These are phyloP conservation scores for Aureobasidium pullulans DNA, from an alignment of 2,329 filamentous ascomycete species.

Conservation along the genomic window DNA sequence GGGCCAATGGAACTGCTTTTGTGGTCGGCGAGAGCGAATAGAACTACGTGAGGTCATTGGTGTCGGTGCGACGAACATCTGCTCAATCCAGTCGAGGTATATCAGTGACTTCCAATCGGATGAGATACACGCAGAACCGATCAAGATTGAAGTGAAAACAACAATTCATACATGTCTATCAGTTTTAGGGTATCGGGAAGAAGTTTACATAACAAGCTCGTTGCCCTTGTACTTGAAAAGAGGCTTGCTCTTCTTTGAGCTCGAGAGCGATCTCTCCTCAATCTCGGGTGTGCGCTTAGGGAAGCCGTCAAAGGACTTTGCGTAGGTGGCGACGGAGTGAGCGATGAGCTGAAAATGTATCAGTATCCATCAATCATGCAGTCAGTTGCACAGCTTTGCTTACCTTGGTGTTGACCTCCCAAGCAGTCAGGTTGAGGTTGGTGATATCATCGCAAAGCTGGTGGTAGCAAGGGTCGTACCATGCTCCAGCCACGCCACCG, in stretches of 20 bases:
- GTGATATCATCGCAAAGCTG: slow-evolving; percentile 43
- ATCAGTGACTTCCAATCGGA: too few relatives aligned
- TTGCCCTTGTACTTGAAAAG: slow-evolving; percentile 1
- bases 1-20: too few relatives aligned
- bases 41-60: too few relatives aligned
- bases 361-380: too few relatives aligned
- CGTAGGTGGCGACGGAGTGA: slow-evolving; percentile 61
- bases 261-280: neutral
- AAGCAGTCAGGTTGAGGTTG: slow-evolving; percentile 49
- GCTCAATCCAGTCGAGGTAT: too few relatives aligned
- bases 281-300: neutral
- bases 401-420: slow-evolving; percentile 47
- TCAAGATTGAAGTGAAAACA: neutral
- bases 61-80: too few relatives aligned
- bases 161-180: neutral
- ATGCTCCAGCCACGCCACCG: slow-evolving; percentile 59
- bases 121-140: too few relatives aligned
- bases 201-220: neutral
- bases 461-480: slow-evolving; percentile 53
- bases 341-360: too few relatives aligned
- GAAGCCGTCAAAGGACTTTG: slow-evolving; percentile 56
- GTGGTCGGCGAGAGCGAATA: too few relatives aligned
- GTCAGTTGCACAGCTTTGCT: neutral
- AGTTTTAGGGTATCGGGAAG: neutral
- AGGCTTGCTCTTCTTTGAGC: neutral